These are phyloP conservation scores for Candida sakaeoensis DNA, from an alignment of 805 yeast species.

Conservation along the genomic window DNA sequence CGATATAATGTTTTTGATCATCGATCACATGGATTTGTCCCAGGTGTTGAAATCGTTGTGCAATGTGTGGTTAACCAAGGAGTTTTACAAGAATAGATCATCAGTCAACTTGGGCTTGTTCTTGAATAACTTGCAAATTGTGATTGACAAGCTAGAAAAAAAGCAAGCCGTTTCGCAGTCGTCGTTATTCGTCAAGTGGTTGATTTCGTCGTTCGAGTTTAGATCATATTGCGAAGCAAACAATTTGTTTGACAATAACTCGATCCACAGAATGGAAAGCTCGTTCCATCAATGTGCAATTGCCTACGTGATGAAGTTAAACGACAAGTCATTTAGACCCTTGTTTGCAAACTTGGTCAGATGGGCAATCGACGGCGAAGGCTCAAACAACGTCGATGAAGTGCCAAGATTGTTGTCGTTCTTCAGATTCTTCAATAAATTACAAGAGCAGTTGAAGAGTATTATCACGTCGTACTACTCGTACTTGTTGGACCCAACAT, in stretches of 20 bases:
- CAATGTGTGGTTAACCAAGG: slow-evolving; percentile 52
- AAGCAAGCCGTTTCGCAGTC: slow-evolving; percentile 73
- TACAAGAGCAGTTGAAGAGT: slow-evolving; percentile 80
- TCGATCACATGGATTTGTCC: slow-evolving; percentile 64
- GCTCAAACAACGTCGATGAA: slow-evolving; percentile 46
- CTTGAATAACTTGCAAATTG: slow-evolving; percentile 61
- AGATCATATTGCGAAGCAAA: slow-evolving; percentile 40
- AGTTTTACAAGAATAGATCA: slow-evolving; percentile 30
- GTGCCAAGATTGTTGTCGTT: slow-evolving; percentile 64
- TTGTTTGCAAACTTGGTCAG: slow-evolving; percentile 78
- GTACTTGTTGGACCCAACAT: slow-evolving; percentile 75
- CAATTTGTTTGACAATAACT: slow-evolving; percentile 56
- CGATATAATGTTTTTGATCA: slow-evolving; percentile 57
- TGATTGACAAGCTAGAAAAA: slow-evolving; percentile 66
- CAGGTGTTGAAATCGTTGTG: slow-evolving; percentile 60
- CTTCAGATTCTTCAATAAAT: slow-evolving; percentile 78
- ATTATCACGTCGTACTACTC: slow-evolving; percentile 87
- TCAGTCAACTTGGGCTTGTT: slow-evolving; percentile 58
- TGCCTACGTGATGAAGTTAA: slow-evolving; percentile 79
- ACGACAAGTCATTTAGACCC: slow-evolving; percentile 92
- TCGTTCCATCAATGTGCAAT: slow-evolving; percentile 71
- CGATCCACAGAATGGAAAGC: slow-evolving; percentile 77
- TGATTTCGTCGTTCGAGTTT: slow-evolving; percentile 69
- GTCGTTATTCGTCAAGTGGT: slow-evolving; percentile 60
- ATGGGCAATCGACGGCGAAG: slow-evolving; percentile 92